A percentile compares a stretch with the other conserved stretches of the same genome.
phyloP scores from a whole-genome alignment of 768 basidiomycete genomes.

The Rhodotorula kratochvilovae region DNA sequence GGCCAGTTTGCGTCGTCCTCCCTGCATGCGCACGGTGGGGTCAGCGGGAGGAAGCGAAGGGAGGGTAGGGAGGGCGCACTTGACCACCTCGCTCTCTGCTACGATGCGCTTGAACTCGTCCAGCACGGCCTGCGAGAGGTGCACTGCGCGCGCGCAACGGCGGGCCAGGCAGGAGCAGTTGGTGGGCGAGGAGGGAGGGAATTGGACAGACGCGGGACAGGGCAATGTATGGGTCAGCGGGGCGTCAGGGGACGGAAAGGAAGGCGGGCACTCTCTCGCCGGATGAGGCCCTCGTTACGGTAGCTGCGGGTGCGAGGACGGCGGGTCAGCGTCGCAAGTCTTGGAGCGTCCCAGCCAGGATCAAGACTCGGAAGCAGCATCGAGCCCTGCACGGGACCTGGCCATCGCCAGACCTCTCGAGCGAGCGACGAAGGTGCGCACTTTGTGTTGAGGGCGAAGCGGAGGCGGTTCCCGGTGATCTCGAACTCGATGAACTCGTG shows the following conservation, averaged over 20 bases:
- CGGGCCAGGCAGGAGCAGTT: no score
- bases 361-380: no score
- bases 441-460: conserved; percentile 99
- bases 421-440: not conserved
- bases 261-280: conserved; percentile 78
- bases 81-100: conserved; percentile 86
- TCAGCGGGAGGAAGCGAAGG: conserved; percentile 1
- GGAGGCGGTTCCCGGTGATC: conserved; percentile 89
- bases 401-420: no score
- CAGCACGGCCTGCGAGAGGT: conserved; percentile 82
- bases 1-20: conserved; percentile 99
- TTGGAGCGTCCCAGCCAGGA: no score
- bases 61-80: conserved; percentile 55
- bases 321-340: not conserved
- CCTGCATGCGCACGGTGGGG: conserved; percentile 52
- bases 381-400: no score
- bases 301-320: conserved; percentile 51
- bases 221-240: no score
- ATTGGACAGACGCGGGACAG: no score
- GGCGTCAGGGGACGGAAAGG: no score
- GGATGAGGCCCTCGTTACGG: conserved; percentile 90
- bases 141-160: conserved; percentile 59
- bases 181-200: no score
- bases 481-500: conserved; percentile 71
- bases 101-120: conserved; percentile 93